Evolutionary conservation across 768 basidiomycete genomes (phyloP), one percentile per base, ranked within the genome.

Genomic region (Auricularia cornea): DNA sequence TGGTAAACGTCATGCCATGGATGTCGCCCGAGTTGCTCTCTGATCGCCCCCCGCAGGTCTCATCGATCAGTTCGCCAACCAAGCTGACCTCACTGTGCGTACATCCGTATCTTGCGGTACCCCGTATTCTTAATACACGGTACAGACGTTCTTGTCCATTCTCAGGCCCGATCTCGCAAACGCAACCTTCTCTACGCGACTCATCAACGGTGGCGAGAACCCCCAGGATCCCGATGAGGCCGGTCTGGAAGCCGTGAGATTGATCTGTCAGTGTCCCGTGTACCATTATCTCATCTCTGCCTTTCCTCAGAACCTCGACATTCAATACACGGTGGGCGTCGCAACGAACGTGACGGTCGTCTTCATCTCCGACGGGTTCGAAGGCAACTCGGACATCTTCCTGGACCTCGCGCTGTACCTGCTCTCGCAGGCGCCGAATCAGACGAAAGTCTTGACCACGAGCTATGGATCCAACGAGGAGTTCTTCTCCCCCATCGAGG

Each of bases 311-410:
- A n/a, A n/a, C 66, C 65, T 70, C 51, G 75, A 78, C 61, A 72
- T 73, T 28, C 71, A 78, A 59, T 78, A 77, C 67, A 75, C 75
- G 10, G 70, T 77, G n/a, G 76, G 76, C 30, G 60, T 76, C 16
- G 75, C 76, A 20, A 71, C 68, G 8, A 69, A 71, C 18, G 75
- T 76, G 4, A 75, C 76, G 1, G 67, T 69, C 18, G 68, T 68
- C 16, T 77, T 78, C 65, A 72, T 76, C 35, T 71, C 71, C 12
- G 75, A 72, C 8, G 76, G 76, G 2, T 65, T 73, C 68, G 40
- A 66, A 18, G 74, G 75, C 51, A 73, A 72, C 30, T 51, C 59
- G 32, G 35, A 60, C 16, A 63, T 60, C 12, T 60, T 64, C 59
- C 31, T 64, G 44, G 65, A 66, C 38, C 54, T 65, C 32, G 41